A percentile compares a stretch with the other conserved stretches of the same genome.
These are phyloP conservation scores for Ciborinia camelliae DNA, from an alignment of 2,329 filamentous ascomycete genomes.

Conservation along the genomic window DNA sequence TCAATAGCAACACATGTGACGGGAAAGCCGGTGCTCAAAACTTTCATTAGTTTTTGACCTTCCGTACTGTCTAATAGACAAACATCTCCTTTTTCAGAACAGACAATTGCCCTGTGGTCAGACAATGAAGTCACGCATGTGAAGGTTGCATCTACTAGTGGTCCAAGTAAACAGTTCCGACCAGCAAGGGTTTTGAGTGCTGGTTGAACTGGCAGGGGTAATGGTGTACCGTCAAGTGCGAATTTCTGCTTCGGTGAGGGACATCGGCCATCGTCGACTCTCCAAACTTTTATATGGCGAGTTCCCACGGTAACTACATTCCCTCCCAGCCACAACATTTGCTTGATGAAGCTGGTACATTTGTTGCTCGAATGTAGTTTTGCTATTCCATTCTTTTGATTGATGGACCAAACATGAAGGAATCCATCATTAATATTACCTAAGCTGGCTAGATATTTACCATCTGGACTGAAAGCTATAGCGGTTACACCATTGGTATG, in stretches of 20 bases:
- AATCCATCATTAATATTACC: constrained; percentile 91
- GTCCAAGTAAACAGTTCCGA: constrained; percentile 81
- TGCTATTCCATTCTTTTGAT: constrained; percentile 74
- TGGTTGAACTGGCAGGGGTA: constrained; percentile 40
- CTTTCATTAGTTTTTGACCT: constrained; percentile 65
- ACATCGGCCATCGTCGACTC: constrained; percentile 63
- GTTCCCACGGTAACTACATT: constrained; percentile 83
- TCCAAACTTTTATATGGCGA: constrained; percentile 92
- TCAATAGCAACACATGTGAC: constrained; percentile 42
- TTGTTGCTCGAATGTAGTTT: constrained; percentile 84
- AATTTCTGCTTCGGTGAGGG: constrained; percentile 64
- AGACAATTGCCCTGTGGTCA: constrained; percentile 72
- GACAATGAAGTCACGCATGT: constrained; percentile 71
- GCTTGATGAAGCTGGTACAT: constrained; percentile 81
- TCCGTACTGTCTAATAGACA: constrained; percentile 77
- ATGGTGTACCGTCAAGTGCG: constrained; percentile 43
- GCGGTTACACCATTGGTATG: constrained; percentile 87
- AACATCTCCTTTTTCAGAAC: constrained; percentile 84
- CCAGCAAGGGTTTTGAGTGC: constrained; percentile 71
- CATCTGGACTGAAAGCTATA: constrained; percentile 85
- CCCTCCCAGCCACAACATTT: constrained; percentile 87
- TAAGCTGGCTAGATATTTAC: constrained; percentile 80
- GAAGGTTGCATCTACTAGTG: constrained; percentile 79
- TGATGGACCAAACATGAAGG: constrained; percentile 85
- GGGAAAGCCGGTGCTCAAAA: constrained; percentile 63